Percentiles rank a stretch among this genome's conserved stretches.
Evolutionary conservation across 306 rosid species (phyloP).

Genomic region (Luffa acutangula): DNA sequence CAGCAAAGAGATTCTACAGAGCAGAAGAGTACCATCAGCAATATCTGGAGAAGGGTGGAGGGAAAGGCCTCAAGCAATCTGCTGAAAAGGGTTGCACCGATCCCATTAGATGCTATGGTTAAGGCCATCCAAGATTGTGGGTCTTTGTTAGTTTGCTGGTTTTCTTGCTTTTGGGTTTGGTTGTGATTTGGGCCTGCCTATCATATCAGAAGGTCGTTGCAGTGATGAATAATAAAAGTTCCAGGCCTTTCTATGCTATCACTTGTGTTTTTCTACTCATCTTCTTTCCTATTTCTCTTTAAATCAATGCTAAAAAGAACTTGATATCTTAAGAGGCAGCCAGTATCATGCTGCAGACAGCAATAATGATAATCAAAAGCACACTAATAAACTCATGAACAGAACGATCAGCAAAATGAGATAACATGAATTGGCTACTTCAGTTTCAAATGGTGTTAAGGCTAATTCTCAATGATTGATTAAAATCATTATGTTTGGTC

Average conservation of each 20-base stretch:
- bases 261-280: background rate
- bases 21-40: conserved; percentile 98
- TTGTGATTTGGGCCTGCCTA: background rate
- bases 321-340: background rate
- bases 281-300: background rate
- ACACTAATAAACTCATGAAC: background rate
- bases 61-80: conserved; percentile 45
- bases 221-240: background rate
- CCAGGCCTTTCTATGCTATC: background rate
- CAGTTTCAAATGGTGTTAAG: background rate
- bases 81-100: conserved; percentile 73
- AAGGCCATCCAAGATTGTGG: background rate
- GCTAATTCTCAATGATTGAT: background rate
- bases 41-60: conserved; percentile 79
- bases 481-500: background rate
- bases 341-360: background rate
- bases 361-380: background rate
- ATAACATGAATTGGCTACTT: background rate
- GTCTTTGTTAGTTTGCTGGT: background rate
- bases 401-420: background rate
- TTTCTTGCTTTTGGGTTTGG: background rate
- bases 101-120: conserved; percentile 76
- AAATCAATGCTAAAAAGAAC: background rate
- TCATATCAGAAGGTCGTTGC: background rate
- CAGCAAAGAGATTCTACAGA: conserved; percentile 68